A percentile compares a stretch with the other conserved stretches of the same genome.
phyloP scores from a whole-genome alignment of 1,139 yeast species.

The Candida sp. region DNA sequence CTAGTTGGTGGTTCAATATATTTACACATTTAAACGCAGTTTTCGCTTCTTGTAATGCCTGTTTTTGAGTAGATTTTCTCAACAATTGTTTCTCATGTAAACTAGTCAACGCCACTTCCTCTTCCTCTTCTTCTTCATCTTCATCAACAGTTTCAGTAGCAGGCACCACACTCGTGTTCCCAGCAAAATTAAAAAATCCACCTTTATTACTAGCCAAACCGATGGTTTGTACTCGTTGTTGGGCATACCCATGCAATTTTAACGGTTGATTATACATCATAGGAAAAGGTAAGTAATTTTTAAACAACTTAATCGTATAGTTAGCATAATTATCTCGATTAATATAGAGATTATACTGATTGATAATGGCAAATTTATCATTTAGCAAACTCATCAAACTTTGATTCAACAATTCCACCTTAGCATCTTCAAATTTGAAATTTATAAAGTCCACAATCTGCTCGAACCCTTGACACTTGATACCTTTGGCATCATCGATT shows the following conservation, averaged over 20 bases:
- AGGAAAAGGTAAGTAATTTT: conserved; percentile 68
- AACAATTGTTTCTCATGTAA: conserved; percentile 49
- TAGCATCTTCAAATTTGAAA: conserved; percentile 14
- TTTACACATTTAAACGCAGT: conserved; percentile 51
- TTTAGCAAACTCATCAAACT: conserved; percentile 28
- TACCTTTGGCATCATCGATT: conserved; percentile 17
- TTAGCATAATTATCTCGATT: conserved; percentile 62
- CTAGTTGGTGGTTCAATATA: conserved; percentile 31
- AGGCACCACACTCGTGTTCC: background rate
- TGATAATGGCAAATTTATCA: conserved; percentile 42
- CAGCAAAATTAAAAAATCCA: conserved; percentile 24
- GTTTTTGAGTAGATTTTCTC: conserved; percentile 37
- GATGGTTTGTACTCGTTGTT: conserved; percentile 33
- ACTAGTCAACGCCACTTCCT: conserved; percentile 45
- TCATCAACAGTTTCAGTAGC: conserved; percentile 10
- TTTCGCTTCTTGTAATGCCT: conserved; percentile 45
- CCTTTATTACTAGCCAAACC: conserved; percentile 35
- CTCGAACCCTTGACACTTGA: conserved; percentile 43
- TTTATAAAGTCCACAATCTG: conserved; percentile 35
- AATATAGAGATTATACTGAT: conserved; percentile 61
- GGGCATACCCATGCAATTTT: conserved; percentile 48
- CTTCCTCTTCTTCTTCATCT: conserved; percentile 18
- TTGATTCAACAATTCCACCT: conserved; percentile 15
- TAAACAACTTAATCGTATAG: conserved; percentile 60
- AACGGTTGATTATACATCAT: conserved; percentile 81